These are phyloP conservation scores for Mycena filopes DNA, from an alignment of 768 basidiomycete genomes.

Conservation along the genomic window DNA sequence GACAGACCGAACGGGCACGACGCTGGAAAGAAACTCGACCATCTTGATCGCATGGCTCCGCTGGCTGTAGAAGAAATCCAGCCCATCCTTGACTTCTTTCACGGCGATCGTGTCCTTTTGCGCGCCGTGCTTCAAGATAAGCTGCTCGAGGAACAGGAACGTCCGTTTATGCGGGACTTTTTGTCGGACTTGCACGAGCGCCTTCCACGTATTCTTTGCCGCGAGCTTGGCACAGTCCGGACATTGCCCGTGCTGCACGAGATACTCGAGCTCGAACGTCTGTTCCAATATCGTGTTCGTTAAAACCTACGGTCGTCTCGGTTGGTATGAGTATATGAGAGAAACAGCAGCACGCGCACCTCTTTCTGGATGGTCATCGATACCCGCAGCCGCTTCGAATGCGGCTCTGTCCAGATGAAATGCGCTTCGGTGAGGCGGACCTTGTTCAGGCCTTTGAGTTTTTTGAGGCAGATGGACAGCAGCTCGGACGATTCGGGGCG, in stretches of 20 bases:
- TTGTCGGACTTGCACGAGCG: constrained; percentile 97
- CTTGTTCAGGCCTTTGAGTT: constrained; percentile 93
- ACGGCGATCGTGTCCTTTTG: constrained; percentile 96
- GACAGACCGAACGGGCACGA: constrained; percentile 84
- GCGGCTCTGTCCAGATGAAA: constrained; percentile 99
- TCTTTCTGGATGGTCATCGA: constrained; percentile 99
- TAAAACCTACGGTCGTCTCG: constrained; percentile 70
- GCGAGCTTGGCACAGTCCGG: constrained; percentile 93
- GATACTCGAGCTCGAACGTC: constrained; percentile 95
- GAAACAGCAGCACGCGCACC: constrained; percentile 53
- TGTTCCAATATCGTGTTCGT: constrained; percentile 96
- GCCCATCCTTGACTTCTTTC: constrained; percentile 92
- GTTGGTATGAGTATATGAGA: no score
- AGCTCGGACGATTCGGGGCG: constrained; percentile 93
- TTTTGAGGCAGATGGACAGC: constrained; percentile 93
- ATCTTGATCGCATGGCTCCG: constrained; percentile 95
- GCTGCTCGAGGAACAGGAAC: constrained; percentile 96
- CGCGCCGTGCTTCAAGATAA: constrained; percentile 95
- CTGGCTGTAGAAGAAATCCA: constrained; percentile 96
- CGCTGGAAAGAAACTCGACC: constrained; percentile 90
- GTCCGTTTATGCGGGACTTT: constrained; percentile 99
- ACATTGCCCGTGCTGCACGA: constrained; percentile 96
- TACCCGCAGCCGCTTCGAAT: constrained; percentile 91
- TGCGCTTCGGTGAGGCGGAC: constrained; percentile 98
- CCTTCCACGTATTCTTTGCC: constrained; percentile 99